Conservation (phyloP, 1,284 basidiomycete species). For the Heimioporus punctisporus region DNA sequence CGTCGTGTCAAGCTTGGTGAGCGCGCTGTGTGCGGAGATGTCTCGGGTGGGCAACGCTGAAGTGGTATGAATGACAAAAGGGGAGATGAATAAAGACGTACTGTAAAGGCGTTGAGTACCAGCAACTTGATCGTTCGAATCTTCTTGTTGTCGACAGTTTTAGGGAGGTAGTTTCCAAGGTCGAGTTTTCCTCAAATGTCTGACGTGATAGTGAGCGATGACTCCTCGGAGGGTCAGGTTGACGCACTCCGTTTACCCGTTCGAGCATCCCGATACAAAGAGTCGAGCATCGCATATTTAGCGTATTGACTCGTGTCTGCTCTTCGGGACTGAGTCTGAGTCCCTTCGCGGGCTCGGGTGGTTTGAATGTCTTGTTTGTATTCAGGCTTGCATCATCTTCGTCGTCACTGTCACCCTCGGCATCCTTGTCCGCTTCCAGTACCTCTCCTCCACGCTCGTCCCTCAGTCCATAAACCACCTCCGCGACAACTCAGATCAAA, state of each 20-base stretch:
- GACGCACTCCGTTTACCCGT: conserved; percentile 83
- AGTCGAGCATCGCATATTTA: conserved; percentile 86
- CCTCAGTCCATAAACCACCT: conserved; percentile 87
- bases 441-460: conserved; percentile 52
- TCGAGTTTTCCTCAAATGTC: conserved; percentile 95
- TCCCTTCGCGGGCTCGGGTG: conserved; percentile 39
- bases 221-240: not conserved
- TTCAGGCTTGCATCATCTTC: conserved; percentile 8
- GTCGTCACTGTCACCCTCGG: conserved; percentile 23
- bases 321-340: conserved; percentile 67
- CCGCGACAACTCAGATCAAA: conserved; percentile 88
- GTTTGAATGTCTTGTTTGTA: conserved; percentile 3
- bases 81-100: conserved; percentile 34
- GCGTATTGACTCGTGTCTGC: conserved; percentile 58
- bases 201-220: conserved; percentile 28
- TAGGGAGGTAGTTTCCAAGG: conserved; percentile 82
- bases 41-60: conserved; percentile 62
- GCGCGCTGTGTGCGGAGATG: too few relatives aligned
- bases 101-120: conserved; percentile 59
- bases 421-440: conserved; percentile 28
- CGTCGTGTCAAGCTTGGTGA: conserved; percentile 78
- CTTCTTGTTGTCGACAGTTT: conserved; percentile 67
- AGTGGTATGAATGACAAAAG: conserved; percentile 1
- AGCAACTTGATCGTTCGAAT: conserved; percentile 69
- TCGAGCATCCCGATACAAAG: too few relatives aligned